Evolutionary conservation across 1,284 basidiomycete species (phyloP), one percentile per base, ranked within the genome.

Genomic region (Pyrrhoderma noxium): DNA sequence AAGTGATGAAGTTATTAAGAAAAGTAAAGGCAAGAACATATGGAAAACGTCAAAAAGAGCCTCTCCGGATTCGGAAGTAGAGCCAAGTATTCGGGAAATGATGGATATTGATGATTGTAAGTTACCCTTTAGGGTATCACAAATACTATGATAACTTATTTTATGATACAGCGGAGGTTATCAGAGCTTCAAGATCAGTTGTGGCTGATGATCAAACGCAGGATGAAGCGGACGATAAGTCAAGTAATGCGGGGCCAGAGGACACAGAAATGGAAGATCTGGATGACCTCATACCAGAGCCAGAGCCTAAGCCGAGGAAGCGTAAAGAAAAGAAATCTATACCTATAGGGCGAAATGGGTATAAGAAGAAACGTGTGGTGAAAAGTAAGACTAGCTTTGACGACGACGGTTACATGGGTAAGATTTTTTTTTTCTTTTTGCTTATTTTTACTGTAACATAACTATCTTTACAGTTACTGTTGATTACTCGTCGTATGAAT

Each of bases 401-500:
- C 55, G 76, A 70, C 0, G 82, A 85, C 63, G 85, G 86, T 4
- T 89, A 85, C 57, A 80, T 77, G 66, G 74, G 86, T 88, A 61
- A 50, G 77, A 65, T 21, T 8, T 38, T 35, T n/a, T 13, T 8
- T 13, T 18, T 2, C 37, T 34, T 35, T 19, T 4, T 49, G 25
- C 22, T 35, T 27, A 2, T 1, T 11, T 31, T 19, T 19, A 22
- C 8, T 27, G 13, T 21, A 4, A 43, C 8, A 21, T 18, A 46
- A 31, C 19, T 21, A 1, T 16, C 39, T 4, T 37, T 56, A 1
- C 58, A 89, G 87, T 78, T 14, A 82, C 75, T 27, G 82, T 86
- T 61, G 87, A 89, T 61, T 85, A 86, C 61, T 86, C 85, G 2
- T 78, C 77, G 13, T 89, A 86, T 61, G 86, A 90, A 65, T 87